phyloP scores from a whole-genome alignment of 371 early-diverging fungal species.

The Mortierella polycephala region DNA sequence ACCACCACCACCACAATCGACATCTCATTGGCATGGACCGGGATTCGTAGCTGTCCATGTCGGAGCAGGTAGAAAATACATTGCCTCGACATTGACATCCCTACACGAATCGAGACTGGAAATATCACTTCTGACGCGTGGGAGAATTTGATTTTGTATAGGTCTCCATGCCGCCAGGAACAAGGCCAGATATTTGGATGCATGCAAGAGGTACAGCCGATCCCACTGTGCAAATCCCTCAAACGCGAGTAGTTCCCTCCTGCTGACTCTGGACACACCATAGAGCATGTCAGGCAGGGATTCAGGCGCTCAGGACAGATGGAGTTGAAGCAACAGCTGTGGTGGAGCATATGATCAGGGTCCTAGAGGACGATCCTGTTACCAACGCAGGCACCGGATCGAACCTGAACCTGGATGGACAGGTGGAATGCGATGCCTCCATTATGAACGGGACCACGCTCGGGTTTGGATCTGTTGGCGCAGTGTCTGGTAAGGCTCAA shows the following conservation, averaged over 20 bases:
- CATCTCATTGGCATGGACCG: conserved; percentile 2
- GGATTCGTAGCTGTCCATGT: conserved; percentile 70
- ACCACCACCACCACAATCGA: background rate
- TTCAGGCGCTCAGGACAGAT: conserved; percentile 23
- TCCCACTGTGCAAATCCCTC: background rate
- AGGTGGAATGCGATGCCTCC: conserved; percentile 90
- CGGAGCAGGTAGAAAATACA: conserved; percentile 61
- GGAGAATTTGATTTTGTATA: conserved; percentile 2
- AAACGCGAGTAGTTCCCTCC: too few relatives aligned
- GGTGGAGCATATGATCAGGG: conserved; percentile 56
- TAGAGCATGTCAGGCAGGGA: conserved; percentile 42
- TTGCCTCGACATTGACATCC: background rate
- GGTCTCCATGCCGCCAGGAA: conserved; percentile 57
- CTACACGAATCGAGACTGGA: background rate
- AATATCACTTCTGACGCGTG: background rate
- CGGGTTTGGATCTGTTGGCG: conserved; percentile 83
- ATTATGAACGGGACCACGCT: conserved; percentile 78
- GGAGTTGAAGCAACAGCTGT: conserved; percentile 55
- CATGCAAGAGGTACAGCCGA: conserved; percentile 58
- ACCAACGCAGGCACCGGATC: conserved; percentile 78
- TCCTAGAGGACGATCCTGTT: conserved; percentile 59
- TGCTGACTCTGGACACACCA: background rate
- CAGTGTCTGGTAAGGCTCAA: conserved; percentile 60
- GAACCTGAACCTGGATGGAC: conserved; percentile 79
- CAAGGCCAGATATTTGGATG: conserved; percentile 58